A percentile compares a stretch with the other conserved stretches of the same genome.
These are phyloP conservation scores for Boletus pseudopeckii DNA, from an alignment of 768 basidiomycete genomes.

Conservation along the genomic window DNA sequence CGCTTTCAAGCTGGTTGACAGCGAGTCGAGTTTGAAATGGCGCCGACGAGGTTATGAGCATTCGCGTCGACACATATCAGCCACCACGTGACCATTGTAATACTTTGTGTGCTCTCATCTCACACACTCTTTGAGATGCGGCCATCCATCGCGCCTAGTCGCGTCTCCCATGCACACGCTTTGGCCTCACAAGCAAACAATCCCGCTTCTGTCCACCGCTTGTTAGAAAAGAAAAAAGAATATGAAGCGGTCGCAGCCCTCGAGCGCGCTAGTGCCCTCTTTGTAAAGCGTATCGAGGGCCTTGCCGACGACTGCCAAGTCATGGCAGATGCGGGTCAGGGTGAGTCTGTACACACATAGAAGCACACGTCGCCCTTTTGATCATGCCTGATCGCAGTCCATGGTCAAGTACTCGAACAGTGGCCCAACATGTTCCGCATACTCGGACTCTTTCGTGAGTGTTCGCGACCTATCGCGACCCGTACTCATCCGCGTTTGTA, in stretches of 20 bases:
- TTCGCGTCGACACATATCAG: slow-evolving; percentile 9
- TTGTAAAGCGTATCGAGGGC: slow-evolving; percentile 64
- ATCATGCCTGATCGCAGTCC: slow-evolving; percentile 41
- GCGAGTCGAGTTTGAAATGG: not conserved
- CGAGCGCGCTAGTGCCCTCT: slow-evolving; percentile 59
- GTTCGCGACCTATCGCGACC: not conserved
- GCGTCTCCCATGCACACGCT: slow-evolving; percentile 46
- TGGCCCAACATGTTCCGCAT: slow-evolving; percentile 86
- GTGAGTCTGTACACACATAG: slow-evolving; percentile 33
- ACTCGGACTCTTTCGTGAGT: slow-evolving; percentile 63
- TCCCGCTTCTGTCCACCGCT: slow-evolving; percentile 50
- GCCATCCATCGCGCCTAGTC: slow-evolving; percentile 50
- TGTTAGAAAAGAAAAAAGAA: slow-evolving; percentile 79
- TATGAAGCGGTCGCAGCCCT: slow-evolving; percentile 71
- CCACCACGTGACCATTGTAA: slow-evolving; percentile 12
- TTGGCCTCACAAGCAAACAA: slow-evolving; percentile 37
- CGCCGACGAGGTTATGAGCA: not conserved
- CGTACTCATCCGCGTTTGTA: slow-evolving; percentile 19
- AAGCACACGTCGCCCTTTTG: not conserved
- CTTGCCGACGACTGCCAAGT: slow-evolving; percentile 70
- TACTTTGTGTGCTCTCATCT: not conserved
- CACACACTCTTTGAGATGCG: slow-evolving; percentile 38
- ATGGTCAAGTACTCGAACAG: slow-evolving; percentile 73
- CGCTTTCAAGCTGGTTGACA: not conserved
- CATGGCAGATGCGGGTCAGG: slow-evolving; percentile 75